These are phyloP conservation scores for Mortierella polycephala DNA, from an alignment of 371 early-diverging fungal species.

Conservation along the genomic window DNA sequence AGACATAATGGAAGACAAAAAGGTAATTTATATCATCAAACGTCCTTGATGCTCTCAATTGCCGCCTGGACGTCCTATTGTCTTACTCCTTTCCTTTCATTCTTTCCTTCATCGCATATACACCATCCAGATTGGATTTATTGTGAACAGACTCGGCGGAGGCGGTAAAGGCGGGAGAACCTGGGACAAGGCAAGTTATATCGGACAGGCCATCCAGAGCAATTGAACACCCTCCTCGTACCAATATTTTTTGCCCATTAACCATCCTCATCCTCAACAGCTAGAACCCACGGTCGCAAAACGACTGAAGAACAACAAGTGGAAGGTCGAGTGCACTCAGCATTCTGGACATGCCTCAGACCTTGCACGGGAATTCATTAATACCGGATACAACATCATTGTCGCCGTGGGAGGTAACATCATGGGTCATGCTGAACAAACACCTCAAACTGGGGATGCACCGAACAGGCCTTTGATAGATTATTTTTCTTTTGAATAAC, in stretches of 20 bases:
- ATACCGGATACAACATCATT: constrained; percentile 29
- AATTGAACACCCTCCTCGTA: neutral
- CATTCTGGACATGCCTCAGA: constrained; percentile 52
- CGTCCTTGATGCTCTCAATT: too few relatives aligned
- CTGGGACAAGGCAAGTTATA: constrained; percentile 40
- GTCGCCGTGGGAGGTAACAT: constrained; percentile 48
- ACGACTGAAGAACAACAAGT: constrained; percentile 16
- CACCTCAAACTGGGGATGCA: neutral
- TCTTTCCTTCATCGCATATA: neutral
- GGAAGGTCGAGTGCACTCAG: constrained; percentile 51
- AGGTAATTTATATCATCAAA: too few relatives aligned
- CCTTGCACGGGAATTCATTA: constrained; percentile 32
- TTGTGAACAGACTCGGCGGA: constrained; percentile 45
- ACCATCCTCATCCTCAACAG: constrained; percentile 2
- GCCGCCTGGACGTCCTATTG: too few relatives aligned
- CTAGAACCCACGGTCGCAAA: constrained; percentile 23
- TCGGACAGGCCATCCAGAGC: too few relatives aligned
- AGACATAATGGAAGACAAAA: too few relatives aligned
- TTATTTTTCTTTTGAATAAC: too few relatives aligned
- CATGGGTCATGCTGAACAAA: too few relatives aligned
- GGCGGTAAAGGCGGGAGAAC: constrained; percentile 45
- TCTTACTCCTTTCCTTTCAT: too few relatives aligned
- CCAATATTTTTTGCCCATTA: neutral
- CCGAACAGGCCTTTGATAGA: neutral
- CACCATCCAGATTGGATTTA: constrained; percentile 29